Evolutionary conservation across 108 stramenopile genomes (phyloP).

Genomic region (Phaeodactylum tricornutum): DNA sequence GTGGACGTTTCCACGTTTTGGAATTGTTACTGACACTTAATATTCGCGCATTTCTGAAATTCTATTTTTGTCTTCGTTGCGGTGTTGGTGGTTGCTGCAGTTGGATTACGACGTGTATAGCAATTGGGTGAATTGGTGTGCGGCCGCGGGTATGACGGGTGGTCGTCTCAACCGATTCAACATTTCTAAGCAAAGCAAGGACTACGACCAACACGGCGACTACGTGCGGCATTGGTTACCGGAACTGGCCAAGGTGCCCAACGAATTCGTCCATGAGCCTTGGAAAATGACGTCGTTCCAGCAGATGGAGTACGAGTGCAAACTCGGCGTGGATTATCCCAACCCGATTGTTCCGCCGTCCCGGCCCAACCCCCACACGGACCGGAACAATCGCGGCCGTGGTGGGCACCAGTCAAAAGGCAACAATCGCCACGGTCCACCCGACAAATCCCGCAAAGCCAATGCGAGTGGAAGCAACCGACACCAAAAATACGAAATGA

Average conservation of each 20-base stretch:
- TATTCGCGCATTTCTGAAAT: too few relatives aligned
- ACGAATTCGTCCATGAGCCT: conserved; percentile 66
- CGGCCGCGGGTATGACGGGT: conserved; percentile 87
- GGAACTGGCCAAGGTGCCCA: conserved; percentile 76
- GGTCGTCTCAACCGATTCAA: conserved; percentile 89
- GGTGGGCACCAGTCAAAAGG: conserved; percentile 18
- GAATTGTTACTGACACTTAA: too few relatives aligned
- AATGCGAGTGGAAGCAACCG: not conserved
- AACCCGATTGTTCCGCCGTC: conserved; percentile 59
- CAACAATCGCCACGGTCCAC: conserved; percentile 14
- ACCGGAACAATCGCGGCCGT: conserved; percentile 23
- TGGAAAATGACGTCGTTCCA: conserved; percentile 82
- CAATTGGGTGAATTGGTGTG: conserved; percentile 95
- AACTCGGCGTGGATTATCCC: conserved; percentile 76
- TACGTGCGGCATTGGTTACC: conserved; percentile 95
- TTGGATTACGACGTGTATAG: conserved; percentile 92
- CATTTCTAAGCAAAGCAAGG: conserved; percentile 91
- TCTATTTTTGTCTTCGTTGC: too few relatives aligned
- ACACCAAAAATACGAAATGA: conserved; percentile 8
- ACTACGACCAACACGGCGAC: conserved; percentile 91
- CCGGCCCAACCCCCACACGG: conserved; percentile 26
- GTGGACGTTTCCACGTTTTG: too few relatives aligned
- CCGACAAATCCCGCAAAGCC: conserved; percentile 11
- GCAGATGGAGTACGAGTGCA: conserved; percentile 59
- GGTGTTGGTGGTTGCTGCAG: too few relatives aligned